Evolutionary conservation across 129 eudicot species (phyloP).

Genomic region (Arctium minus): DNA sequence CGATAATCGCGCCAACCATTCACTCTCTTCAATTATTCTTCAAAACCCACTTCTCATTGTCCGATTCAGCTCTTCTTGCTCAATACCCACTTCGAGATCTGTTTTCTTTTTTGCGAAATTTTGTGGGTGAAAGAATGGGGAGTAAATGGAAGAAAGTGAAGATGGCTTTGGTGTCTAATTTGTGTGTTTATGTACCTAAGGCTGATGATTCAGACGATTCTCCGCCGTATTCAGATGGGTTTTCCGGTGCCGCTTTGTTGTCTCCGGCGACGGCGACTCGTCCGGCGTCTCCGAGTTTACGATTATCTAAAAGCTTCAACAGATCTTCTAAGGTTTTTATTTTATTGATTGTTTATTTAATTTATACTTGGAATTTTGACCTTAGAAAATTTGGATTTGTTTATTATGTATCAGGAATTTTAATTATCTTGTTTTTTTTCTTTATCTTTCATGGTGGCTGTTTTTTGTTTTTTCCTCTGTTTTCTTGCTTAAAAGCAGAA

Average conservation of each 20-base stretch:
- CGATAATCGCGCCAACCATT: conserved; percentile 28
- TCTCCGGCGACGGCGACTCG: conserved; percentile 47
- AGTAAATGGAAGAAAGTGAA: conserved; percentile 85
- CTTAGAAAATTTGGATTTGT: conserved; percentile 13
- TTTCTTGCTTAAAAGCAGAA: conserved; percentile 18
- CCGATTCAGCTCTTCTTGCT: background rate
- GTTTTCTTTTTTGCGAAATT: background rate
- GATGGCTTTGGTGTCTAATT: conserved; percentile 67
- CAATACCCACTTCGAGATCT: conserved; percentile 28
- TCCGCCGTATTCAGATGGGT: conserved; percentile 43
- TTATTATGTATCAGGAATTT: conserved; percentile 1
- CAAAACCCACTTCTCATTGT: conserved; percentile 13
- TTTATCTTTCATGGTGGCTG: conserved; percentile 22
- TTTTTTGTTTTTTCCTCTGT: conserved; percentile 26
- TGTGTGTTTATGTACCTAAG: conserved; percentile 59
- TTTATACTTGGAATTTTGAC: background rate
- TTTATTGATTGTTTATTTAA: background rate
- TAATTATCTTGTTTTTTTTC: conserved; percentile 29
- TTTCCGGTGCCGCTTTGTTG: conserved; percentile 54
- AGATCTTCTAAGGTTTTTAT: conserved; percentile 72
- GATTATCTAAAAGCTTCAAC: conserved; percentile 60
- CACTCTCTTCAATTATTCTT: conserved; percentile 35
- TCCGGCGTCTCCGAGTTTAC: conserved; percentile 51
- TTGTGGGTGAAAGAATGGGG: conserved; percentile 34
- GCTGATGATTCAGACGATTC: conserved; percentile 20